These are phyloP conservation scores for Rubia balearica DNA, from an alignment of 305 asterid species.

Conservation along the genomic window DNA sequence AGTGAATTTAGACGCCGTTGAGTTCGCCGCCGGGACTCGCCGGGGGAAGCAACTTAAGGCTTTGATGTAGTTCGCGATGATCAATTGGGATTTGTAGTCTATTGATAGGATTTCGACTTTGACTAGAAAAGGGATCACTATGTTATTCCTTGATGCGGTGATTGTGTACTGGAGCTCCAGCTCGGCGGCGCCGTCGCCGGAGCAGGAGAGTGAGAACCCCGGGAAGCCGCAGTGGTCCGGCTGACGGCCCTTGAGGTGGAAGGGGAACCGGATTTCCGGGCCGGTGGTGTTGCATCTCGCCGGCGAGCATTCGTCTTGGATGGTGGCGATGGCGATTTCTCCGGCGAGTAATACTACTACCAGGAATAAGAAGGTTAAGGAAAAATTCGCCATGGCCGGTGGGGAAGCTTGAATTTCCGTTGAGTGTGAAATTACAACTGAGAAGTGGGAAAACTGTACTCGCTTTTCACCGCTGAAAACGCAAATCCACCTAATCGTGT, in stretches of 20 bases:
- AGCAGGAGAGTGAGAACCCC: conserved; percentile 41
- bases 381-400: conserved; percentile 4
- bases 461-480: no score
- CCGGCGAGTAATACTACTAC: background rate
- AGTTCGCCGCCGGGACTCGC: conserved; percentile 20
- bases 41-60: conserved; percentile 35
- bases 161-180: conserved; percentile 32
- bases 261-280: conserved; percentile 38
- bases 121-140: conserved; percentile 21
- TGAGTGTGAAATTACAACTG: no score
- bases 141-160: conserved; percentile 27
- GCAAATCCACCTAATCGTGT: no score
- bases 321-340: conserved; percentile 5
- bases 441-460: no score
- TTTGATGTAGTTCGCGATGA: conserved; percentile 18
- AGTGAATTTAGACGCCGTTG: conserved; percentile 27
- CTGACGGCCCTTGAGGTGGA: conserved; percentile 25
- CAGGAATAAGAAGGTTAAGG: conserved; percentile 1
- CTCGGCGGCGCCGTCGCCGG: conserved; percentile 20
- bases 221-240: conserved; percentile 25
- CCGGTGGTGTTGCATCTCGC: conserved; percentile 32
- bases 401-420: background rate
- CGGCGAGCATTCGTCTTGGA: conserved; percentile 43
- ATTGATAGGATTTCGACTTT: conserved; percentile 26
- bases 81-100: conserved; percentile 36